Evolutionary conservation across 768 basidiomycete species (phyloP), one percentile per base, ranked within the genome.

Genomic region (Xanthoconium purpureum): DNA sequence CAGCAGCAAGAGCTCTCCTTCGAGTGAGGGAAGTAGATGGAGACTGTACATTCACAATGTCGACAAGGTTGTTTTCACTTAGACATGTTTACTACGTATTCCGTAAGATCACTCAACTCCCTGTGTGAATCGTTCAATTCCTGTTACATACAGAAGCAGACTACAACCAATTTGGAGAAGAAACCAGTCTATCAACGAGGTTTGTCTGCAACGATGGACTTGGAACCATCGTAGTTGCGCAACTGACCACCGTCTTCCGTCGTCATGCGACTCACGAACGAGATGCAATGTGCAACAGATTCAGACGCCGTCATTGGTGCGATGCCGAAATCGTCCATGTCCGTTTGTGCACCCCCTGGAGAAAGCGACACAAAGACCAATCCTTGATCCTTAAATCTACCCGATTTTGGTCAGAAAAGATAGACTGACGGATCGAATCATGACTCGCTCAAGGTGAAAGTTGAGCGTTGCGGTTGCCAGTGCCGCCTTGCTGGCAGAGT

Each of bases 321-420:
- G 18, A 54, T 54, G 14, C 53, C 53, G 35, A 48, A 54, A 35
- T 54, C 53, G 35, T 54, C 53, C 53, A 54, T 54, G 32, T 54
- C 53, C 9, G 53, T 54, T 35, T 48, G 38, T n/a, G 17, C 53
- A n/a, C 53, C 53, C 29, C 53, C 53, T 6, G 53, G 53, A 3
- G 53, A 54, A 47, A 54, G 47, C 12, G 53, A 54, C 17, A 54
- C 53, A 18, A 54, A 54, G 9, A 54, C 42, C 12, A 54, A 24
- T 1, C 53, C 53, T 33, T 20, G 46, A 28, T 42, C 53, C 53
- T 48, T 48, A 38, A 54, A 54, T 15, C 53, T 54, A 42, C 5
- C 10, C 38, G 13, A 42, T 7, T 6, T 33, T 6, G 33, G 12
- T 33, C 33, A 33, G 33, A 33, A 33, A 12, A 33, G 33, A 12